Conservation (phyloP, 352 stramenopile species). For the Blastocystis sp. region DNA sequence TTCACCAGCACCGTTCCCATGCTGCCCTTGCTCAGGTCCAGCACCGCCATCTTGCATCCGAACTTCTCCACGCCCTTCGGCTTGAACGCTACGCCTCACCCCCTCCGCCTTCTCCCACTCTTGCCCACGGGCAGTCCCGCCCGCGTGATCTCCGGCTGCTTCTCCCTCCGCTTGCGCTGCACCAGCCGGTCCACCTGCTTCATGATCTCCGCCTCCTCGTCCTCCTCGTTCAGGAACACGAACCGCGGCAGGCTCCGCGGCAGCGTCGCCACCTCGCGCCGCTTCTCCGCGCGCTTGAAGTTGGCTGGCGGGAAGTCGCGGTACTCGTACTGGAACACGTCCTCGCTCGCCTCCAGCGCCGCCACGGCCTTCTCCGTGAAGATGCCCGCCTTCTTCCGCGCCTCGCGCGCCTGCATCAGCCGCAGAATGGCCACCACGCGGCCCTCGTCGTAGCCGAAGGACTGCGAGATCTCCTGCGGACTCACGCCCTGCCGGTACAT, state of each 20-base stretch:
- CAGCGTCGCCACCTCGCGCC: not conserved
- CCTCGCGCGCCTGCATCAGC: slow-evolving; percentile 8
- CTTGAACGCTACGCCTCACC: not conserved
- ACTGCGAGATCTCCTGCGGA: slow-evolving; percentile 17
- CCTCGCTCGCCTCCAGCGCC: slow-evolving; percentile 7
- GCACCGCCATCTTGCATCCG: slow-evolving; percentile 16
- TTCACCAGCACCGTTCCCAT: slow-evolving; percentile 1
- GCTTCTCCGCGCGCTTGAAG: not conserved
- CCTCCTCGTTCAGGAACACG: slow-evolving; percentile 34
- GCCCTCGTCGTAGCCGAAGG: slow-evolving; percentile 29
- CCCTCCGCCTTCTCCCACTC: not conserved
- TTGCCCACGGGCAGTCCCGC: not conserved
- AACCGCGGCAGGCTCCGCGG: not conserved
- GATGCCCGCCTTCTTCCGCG: slow-evolving; percentile 1
- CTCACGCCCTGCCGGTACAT: slow-evolving; percentile 12
- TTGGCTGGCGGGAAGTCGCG: slow-evolving; percentile 8
- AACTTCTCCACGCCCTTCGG: not conserved
- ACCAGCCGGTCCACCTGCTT: slow-evolving; percentile 3
- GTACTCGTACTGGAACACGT: slow-evolving; percentile 25
- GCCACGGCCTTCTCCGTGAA: not conserved
- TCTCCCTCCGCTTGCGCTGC: not conserved
- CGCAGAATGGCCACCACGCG: slow-evolving; percentile 50
- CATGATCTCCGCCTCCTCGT: slow-evolving; percentile 33
- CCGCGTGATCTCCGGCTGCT: not conserved
- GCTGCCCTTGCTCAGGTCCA: slow-evolving; percentile 39